Base-by-base conservation (phyloP, 495 filamentous ascomycete species). In the Aspergillus mulundensis region DNA sequence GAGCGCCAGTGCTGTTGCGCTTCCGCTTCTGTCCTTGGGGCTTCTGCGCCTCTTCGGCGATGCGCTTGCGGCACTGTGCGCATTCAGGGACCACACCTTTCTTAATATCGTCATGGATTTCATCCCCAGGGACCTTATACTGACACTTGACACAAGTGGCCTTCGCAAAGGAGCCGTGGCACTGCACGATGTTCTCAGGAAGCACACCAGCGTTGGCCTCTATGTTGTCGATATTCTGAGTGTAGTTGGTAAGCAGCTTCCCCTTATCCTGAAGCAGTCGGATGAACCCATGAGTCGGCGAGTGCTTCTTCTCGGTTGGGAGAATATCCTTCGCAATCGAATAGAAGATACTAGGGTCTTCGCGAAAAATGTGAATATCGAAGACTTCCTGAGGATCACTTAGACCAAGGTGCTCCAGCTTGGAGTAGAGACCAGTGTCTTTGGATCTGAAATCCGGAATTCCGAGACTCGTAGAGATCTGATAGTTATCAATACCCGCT, bases 141-240 rank as follows among this genome's bases (percentile, higher is more conserved):
- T 79, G 70, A 68, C 94, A 97, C 58, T 93, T 89, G 28, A 91
- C 82, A 68, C 94, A 98, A 0, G 87, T 87, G 7, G 94, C 94
- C 8, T 86, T 93, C 10, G 93, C 94, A 66, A 96, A 98, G 12
- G 89, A 94, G 48, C 94, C 94, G 61, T 98, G 94, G 66, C 94
- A 97, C 68, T 98, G 94, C 19, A 98, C 86, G 11, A 98, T 83
- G 56, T 95, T 96, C 34, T 92, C 87, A 0, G 84, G 78, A 6
- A 70, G 65, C 45, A 98, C 92, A 14, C 94, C 94, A 1, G 93
- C 94, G 53, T 88, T 85, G 30, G 82, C 83, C 66, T 98, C 94
- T 45, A 98, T 87, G 63, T 97, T 97, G 75, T 98, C 94, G 62
- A 98, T 98, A 67, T 98, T 98, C 69, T 98, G 94, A 2, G 93